phyloP scores from a whole-genome alignment of 2,329 filamentous ascomycete genomes.

The Teratosphaeriaceae sp. region DNA sequence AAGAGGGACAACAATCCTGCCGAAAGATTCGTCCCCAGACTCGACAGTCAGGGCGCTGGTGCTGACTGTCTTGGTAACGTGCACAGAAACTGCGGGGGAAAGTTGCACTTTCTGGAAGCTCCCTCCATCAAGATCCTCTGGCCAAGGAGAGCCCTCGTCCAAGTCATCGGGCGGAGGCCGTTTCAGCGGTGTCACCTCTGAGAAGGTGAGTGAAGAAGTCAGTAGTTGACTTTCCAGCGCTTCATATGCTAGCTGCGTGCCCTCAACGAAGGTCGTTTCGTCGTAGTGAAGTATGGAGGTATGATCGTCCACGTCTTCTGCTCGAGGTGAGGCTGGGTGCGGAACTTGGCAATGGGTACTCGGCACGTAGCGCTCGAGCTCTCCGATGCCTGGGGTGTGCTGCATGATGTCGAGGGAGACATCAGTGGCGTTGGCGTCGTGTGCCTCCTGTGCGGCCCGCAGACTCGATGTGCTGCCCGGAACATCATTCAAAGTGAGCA shows the following conservation, averaged over 20 bases:
- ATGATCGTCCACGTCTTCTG: not conserved
- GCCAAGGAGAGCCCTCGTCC: constrained; percentile 6
- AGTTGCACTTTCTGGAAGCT: no score
- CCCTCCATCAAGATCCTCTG: constrained; percentile 6
- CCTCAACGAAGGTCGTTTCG: constrained; percentile 28
- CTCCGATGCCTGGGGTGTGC: no score
- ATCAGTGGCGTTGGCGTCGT: not conserved
- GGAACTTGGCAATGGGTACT: not conserved
- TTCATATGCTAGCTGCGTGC: constrained; percentile 37
- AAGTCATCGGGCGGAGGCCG: not conserved
- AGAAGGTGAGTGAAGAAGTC: constrained; percentile 19
- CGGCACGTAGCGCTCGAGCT: no score
- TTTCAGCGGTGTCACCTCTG: constrained; percentile 4
- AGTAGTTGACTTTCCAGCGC: constrained; percentile 37
- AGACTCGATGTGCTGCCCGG: no score
- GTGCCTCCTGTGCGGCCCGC: no score
- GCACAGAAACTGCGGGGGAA: no score
- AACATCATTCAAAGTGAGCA: no score
- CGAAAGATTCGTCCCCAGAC: no score
- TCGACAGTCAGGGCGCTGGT: no score
- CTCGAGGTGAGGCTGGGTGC: not conserved
- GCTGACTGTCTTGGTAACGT: no score
- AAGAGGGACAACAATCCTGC: no score
- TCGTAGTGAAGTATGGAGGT: constrained; percentile 4
- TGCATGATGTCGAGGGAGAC: no score